Evolutionary conservation across 2,329 filamentous ascomycete species (phyloP), one percentile per base, ranked within the genome.

Genomic region (Bipolaris victoriae): DNA sequence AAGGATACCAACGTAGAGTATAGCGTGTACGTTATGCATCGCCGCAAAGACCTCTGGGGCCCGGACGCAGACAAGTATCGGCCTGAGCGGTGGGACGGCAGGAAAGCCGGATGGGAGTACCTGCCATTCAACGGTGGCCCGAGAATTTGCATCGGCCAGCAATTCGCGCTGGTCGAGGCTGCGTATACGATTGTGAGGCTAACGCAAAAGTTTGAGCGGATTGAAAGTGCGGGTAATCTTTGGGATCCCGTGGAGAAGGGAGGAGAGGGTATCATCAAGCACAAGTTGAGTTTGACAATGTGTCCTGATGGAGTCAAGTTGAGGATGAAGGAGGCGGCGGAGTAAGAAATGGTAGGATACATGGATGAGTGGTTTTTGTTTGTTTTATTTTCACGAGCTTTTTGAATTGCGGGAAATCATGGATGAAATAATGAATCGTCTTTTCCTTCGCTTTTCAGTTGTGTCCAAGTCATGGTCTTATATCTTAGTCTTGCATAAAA

Each of bases 21-120:
- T 47, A 57, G 56, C 9, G 64, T 74, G 6, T 74, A 74, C 49
- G 55, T 61, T 6, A 73, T 77, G 61, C 74, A 77, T 13, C 61
- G 74, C 3, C 65, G 72, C 3, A 69, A 69, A 40, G 76, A 78
- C 48, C 50, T 77, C 1, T 78, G 70, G 69, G 76, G 76, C 2
- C 47, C 60, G 1, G 76, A 78, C 47, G 76, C 75, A 0, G 66
- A 74, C 2, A 68, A 68, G 7, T 78, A 76, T 48, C 66, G 56
- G 20, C 76, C 76, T 1, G 75, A 76, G 24, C 64, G 77, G 18
- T 75, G 68, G 67, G 52, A 68, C 61, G 75, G 75, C 62, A 74
- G 63, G 52, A 68, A 62, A 43, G 49, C 43, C 4, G 70, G 71
- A 0, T 76, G 67, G 64, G 68, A 68, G n/a, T 76, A 70, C 49